These are phyloP conservation scores for Theobroma grandiflorum DNA, from an alignment of 441 rosid genomes.

Conservation along the genomic window DNA sequence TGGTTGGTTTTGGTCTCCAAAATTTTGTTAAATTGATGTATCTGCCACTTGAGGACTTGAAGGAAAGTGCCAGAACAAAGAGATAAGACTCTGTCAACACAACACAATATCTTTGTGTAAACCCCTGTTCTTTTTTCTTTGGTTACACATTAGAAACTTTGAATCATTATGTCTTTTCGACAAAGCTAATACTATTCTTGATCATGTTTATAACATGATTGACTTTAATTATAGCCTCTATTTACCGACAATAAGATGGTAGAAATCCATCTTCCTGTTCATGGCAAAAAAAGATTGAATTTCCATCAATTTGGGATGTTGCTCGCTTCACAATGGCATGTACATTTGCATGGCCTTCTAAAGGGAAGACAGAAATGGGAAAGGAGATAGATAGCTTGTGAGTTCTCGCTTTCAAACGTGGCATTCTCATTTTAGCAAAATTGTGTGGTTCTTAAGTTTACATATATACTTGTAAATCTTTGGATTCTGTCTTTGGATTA, in stretches of 20 bases:
- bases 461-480: background rate
- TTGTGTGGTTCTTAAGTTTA: background rate
- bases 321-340: background rate
- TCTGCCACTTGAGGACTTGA: background rate
- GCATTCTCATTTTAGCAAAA: background rate
- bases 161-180: background rate
- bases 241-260: background rate
- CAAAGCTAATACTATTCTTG: background rate
- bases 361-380: background rate
- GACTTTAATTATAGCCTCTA: background rate
- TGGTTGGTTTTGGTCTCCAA: background rate
- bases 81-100: background rate
- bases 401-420: background rate
- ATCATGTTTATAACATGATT: background rate
- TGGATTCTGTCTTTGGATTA: background rate
- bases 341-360: background rate
- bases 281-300: background rate
- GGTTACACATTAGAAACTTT: background rate
- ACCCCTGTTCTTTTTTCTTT: background rate
- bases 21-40: background rate
- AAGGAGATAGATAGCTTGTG: background rate
- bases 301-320: background rate
- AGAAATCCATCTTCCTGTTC: background rate
- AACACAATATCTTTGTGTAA: background rate
- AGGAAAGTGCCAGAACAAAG: background rate